Base-by-base conservation (phyloP, 1,284 basidiomycete species). In the Papiliotrema flavescens region DNA sequence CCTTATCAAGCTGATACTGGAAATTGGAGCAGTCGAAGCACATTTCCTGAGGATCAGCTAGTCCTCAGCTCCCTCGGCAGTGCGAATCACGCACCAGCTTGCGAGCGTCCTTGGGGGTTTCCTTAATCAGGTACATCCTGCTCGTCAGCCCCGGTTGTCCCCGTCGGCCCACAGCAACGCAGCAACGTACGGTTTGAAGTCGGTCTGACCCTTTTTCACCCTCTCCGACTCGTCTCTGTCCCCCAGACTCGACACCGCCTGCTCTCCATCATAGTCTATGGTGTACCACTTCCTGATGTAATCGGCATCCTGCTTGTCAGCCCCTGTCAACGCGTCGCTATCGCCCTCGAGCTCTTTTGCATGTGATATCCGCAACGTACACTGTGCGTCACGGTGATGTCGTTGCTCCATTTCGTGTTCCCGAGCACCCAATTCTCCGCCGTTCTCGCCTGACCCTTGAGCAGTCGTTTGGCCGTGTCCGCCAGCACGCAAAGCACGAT, bases 391-490 rank as follows among this genome's bases (percentile, higher is more conserved):
- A 76, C 68, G 14, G 72, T 74, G 28, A 76, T 60, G 61, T 74
- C 72, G 52, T 75, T 69, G 46, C 64, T 66, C 62, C 67, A 80
- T 63, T 83, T 82, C 46, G 85, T 83, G 51, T 78, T 81, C 15
- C 85, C 84, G 34, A 87, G 71, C 6, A 87, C 79, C 46, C 75
- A 78, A 61, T 74, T 80, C 70, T 87, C 85, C 60, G 82, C 71
- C 79, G 80, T 83, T 1, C 78, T 76, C 2, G 84, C 82, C 42
- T 80, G 73, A 49, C 80, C 79, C 17, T 82, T 82, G 8, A 86
- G 76, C 2, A 86, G 69, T 49, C 80, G 78, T 60, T 84, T 75
- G 8, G 81, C 80, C 0, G 83, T 81, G 59, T 86, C 83, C 2
- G 85, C 85, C 35, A 83, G 74, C 11, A 81, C 81, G 52, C 77